Evolutionary conservation across 2,329 filamentous ascomycete species (phyloP).

Genomic region (Colletotrichum sp.): DNA sequence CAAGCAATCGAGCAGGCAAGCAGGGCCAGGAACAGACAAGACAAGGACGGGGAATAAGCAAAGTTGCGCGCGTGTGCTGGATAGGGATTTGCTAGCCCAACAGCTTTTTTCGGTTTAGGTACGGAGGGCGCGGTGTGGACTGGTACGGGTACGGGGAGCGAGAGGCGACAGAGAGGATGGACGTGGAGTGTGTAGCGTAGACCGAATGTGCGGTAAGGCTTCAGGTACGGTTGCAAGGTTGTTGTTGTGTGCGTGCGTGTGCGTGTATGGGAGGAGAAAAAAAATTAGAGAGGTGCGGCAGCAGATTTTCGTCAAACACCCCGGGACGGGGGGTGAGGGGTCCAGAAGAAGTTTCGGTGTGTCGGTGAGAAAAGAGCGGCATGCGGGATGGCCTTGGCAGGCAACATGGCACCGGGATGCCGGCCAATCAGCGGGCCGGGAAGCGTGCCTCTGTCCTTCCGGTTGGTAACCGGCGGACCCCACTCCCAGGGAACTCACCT

Average conservation of each 20-base stretch:
- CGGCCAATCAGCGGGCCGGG: slow-evolving; percentile 4
- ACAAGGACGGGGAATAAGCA: slow-evolving; percentile 17
- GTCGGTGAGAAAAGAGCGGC: slow-evolving; percentile 21
- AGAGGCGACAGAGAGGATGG: background rate
- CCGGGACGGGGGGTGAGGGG: background rate
- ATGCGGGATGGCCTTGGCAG: slow-evolving; percentile 13
- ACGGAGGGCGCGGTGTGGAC: background rate
- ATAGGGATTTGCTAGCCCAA: slow-evolving; percentile 16
- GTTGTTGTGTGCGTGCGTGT: background rate
- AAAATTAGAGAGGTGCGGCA: background rate
- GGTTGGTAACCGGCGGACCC: slow-evolving; percentile 16
- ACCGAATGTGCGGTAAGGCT: background rate
- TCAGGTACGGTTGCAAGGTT: background rate
- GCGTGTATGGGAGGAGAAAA: background rate
- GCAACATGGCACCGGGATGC: slow-evolving; percentile 11
- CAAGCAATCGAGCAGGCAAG: slow-evolving; percentile 1
- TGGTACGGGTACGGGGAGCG: background rate
- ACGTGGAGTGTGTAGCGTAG: background rate
- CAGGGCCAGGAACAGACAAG: background rate
- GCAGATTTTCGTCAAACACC: slow-evolving; percentile 11
- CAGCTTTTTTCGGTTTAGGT: slow-evolving; percentile 12
- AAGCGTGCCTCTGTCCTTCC: slow-evolving; percentile 15
- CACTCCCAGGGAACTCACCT: background rate
- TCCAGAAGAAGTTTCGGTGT: slow-evolving; percentile 17
- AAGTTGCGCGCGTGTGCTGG: slow-evolving; percentile 3